Conservation (phyloP, 257 asterid genomes). For the Mitragyna speciosa region DNA sequence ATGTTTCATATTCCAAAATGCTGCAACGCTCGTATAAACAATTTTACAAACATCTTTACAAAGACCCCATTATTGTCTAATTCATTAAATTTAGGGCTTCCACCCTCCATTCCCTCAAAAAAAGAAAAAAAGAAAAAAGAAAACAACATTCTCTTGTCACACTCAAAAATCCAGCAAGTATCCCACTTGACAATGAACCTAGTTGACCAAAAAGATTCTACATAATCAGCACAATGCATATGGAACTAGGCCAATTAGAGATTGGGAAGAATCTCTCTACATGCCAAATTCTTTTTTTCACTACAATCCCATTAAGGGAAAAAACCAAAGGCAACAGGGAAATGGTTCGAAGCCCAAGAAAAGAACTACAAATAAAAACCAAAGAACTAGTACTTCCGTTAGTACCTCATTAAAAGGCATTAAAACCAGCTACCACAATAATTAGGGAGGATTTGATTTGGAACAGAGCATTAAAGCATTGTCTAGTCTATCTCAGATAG, state of each 20-base stretch:
- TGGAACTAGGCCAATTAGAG: neutral
- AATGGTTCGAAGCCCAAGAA: neutral
- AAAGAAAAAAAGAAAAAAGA: neutral
- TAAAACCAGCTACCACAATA: conserved; percentile 14
- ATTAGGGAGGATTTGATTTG: conserved; percentile 7
- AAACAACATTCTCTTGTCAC: neutral
- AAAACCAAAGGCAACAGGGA: neutral
- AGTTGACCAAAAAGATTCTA: neutral
- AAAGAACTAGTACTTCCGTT: too few relatives aligned
- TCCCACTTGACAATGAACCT: neutral
- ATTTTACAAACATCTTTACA: too few relatives aligned
- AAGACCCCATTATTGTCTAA: neutral
- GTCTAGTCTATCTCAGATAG: conserved; percentile 45
- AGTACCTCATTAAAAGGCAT: neutral
- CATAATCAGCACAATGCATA: neutral
- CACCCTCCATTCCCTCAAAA: neutral
- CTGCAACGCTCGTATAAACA: too few relatives aligned
- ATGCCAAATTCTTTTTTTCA: neutral
- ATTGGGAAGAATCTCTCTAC: neutral
- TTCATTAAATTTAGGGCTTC: too few relatives aligned
- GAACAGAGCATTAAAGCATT: conserved; percentile 2
- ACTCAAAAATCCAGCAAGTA: neutral
- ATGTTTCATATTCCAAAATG: too few relatives aligned
- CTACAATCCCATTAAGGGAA: neutral
- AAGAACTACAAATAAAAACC: neutral